Percentiles rank a stretch among this genome's conserved stretches.
These are phyloP conservation scores for Neospermospora avenae DNA, from an alignment of 2,329 filamentous ascomycete species.

Conservation along the genomic window DNA sequence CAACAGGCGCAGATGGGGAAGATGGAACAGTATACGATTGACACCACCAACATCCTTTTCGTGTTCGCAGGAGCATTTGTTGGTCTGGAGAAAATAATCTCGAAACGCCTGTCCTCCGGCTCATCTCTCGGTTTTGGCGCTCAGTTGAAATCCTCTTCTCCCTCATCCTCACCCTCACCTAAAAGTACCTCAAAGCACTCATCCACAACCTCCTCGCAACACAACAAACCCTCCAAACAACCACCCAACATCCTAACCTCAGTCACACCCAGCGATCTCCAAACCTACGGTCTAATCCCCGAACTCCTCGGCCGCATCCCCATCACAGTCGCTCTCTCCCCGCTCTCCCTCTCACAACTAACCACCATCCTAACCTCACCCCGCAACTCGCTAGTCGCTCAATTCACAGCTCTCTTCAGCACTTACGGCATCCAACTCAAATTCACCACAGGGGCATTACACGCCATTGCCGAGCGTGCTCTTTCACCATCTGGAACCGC, in stretches of 20 bases:
- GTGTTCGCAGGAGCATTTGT: conserved; percentile 96
- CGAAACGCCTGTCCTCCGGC: conserved; percentile 80
- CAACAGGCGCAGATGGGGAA: conserved; percentile 20
- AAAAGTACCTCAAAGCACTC: too few relatives aligned
- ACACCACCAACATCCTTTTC: conserved; percentile 95
- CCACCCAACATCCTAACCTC: conserved; percentile 41
- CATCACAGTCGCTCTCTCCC: conserved; percentile 80
- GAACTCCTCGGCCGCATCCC: conserved; percentile 96
- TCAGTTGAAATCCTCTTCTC: conserved; percentile 58
- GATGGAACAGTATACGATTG: conserved; percentile 62
- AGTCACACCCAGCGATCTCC: conserved; percentile 70
- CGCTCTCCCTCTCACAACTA: conserved; percentile 65
- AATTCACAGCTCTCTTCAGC: conserved; percentile 86
- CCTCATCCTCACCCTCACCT: not conserved
- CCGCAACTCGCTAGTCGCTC: conserved; percentile 79
- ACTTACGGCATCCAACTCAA: conserved; percentile 69
- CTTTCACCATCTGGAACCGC: conserved; percentile 7
- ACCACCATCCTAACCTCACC: conserved; percentile 90
- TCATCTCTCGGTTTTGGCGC: conserved; percentile 89
- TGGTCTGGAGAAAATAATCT: conserved; percentile 80
- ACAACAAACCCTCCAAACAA: not conserved
- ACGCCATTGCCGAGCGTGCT: conserved; percentile 65
- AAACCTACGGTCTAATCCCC: conserved; percentile 86
- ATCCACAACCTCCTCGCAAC: too few relatives aligned
- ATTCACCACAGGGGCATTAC: conserved; percentile 80